These are phyloP conservation scores for Rhododendron molle DNA, from an alignment of 148 eudicot genomes.

Conservation along the genomic window DNA sequence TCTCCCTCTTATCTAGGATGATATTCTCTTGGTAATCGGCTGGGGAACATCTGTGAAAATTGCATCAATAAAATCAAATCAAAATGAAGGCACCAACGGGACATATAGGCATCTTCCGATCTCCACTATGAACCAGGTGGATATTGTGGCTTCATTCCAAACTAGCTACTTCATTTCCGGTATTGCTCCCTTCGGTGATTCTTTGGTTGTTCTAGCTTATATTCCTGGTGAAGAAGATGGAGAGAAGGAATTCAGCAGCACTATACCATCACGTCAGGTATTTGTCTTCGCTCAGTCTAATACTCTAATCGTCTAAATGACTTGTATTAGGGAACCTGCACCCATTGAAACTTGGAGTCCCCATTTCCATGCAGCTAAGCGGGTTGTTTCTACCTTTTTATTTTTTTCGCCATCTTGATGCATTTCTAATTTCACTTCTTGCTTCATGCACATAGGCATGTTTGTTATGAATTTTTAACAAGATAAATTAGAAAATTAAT, in stretches of 20 bases:
- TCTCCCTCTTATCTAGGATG: conserved; percentile 62
- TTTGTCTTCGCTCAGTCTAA: conserved; percentile 7
- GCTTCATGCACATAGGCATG: neutral
- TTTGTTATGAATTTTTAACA: neutral
- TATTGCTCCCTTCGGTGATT: conserved; percentile 94
- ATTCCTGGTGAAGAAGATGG: conserved; percentile 85
- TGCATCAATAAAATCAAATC: conserved; percentile 60
- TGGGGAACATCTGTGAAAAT: conserved; percentile 98
- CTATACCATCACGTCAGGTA: conserved; percentile 85
- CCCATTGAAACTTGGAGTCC: neutral
- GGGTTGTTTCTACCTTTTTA: neutral
- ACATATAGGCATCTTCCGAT: conserved; percentile 42
- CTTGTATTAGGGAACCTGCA: neutral
- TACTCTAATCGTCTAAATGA: neutral
- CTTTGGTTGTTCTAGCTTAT: conserved; percentile 87
- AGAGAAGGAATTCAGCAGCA: conserved; percentile 73
- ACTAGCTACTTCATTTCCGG: conserved; percentile 92
- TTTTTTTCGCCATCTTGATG: neutral
- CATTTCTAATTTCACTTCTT: neutral
- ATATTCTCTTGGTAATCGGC: conserved; percentile 83
- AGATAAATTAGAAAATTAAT: neutral
- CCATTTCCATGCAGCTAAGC: neutral
- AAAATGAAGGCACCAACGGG: conserved; percentile 53
- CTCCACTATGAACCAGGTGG: conserved; percentile 64
- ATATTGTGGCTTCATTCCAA: conserved; percentile 94